Conservation (phyloP, 177 flowering plant genomes). For the Vitis hybrid region DNA sequence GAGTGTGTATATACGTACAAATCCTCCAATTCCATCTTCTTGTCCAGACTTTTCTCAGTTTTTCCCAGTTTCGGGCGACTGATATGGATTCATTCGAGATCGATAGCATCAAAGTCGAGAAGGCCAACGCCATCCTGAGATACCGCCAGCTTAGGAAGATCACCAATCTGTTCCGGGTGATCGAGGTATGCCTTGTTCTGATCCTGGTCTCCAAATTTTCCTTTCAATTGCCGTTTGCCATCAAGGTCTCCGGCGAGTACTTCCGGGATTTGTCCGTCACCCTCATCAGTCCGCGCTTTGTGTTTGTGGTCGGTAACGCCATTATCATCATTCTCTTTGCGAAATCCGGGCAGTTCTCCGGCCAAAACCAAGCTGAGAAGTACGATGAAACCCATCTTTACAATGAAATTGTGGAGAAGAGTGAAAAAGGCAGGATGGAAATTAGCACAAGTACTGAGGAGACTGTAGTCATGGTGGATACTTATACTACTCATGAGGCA, state of each 20-base stretch:
- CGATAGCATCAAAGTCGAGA: conserved; percentile 30
- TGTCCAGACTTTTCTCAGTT: not conserved
- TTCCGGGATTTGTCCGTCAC: conserved; percentile 23
- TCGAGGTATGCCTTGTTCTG: conserved; percentile 40
- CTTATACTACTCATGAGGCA: not conserved
- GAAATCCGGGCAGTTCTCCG: conserved; percentile 36
- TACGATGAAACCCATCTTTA: conserved; percentile 16
- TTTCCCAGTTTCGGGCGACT: not conserved
- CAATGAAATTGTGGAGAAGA: conserved; percentile 28
- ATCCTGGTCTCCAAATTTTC: conserved; percentile 33
- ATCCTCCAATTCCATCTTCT: not conserved
- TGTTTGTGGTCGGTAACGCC: conserved; percentile 46
- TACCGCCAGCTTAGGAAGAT: conserved; percentile 21
- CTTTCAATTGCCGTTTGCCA: conserved; percentile 23
- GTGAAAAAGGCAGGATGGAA: conserved; percentile 14
- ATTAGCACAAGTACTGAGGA: conserved; percentile 1
- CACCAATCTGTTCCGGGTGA: conserved; percentile 29
- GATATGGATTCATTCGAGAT: conserved; percentile 37
- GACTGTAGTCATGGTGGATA: not conserved
- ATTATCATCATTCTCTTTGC: conserved; percentile 46
- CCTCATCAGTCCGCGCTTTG: conserved; percentile 38
- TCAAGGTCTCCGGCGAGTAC: conserved; percentile 30
- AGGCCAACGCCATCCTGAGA: conserved; percentile 31
- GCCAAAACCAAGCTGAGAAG: conserved; percentile 1
- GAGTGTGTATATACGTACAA: too few species aligned